Base-by-base conservation (phyloP, 2,329 filamentous ascomycete genomes). In the Phialocephala sp. region DNA sequence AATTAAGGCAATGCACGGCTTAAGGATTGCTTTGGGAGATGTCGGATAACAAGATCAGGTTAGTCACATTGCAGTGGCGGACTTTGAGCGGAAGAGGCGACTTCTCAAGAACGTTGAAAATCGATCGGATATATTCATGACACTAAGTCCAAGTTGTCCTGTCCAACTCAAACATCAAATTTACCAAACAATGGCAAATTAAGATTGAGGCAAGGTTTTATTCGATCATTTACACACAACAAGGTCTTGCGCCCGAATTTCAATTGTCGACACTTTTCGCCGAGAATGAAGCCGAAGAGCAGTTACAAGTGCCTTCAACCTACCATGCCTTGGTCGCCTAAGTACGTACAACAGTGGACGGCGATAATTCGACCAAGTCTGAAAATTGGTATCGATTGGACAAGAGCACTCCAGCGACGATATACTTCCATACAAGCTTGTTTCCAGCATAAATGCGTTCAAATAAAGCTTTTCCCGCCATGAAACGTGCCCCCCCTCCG, bases 391-490 rank as follows among this genome's bases (percentile, higher is more conserved):
- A 18, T 54, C 22, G 22, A 54, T 54, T 54, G 50, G 50, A 27
- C 27, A 24, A 54, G 5, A 54, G 22, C 22, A 6, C 8, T 18
- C 4, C 50, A 50, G 18, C 50, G 50, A n/a, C 11, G 24, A 54
- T 35, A 54, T 54, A 54, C 50, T 54, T 32, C 50, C 50, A 32
- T 22, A 50, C 45, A 50, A 50, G 45, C 45, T 3, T 50, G 22
- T 35, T 52, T 35, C 24, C 22, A 54, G 50, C 50, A 54, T 54
- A 35, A 54, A 54, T 50, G 14, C 27, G 50, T 54, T 54, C 27
- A 54, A 32, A 54, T 54, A 54, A 54, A 35, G 50, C n/a, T 54
- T 35, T 54, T 54, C 50, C 50, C 50, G 50, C 50, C 14, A 14
- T 27, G 50, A 54, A 54, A 54, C 50, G 14, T 8, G 6, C 22